These are phyloP conservation scores for Chrysochromulina tobinii DNA, from an alignment of 78 protist genomes.

Conservation along the genomic window DNA sequence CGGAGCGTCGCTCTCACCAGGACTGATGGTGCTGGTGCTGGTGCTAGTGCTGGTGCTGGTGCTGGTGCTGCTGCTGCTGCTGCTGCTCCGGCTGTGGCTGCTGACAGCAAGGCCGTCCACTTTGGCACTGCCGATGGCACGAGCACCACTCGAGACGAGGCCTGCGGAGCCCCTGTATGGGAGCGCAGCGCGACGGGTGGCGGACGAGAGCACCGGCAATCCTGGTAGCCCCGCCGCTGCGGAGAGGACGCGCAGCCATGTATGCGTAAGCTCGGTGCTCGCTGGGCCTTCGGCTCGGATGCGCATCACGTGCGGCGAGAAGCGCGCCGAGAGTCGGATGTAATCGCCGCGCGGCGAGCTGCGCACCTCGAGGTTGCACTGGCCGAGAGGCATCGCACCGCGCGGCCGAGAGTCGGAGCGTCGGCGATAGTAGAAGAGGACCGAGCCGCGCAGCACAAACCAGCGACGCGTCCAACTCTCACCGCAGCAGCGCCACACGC, in stretches of 20 bases:
- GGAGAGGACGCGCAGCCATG: too few species aligned
- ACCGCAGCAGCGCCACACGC: constrained; percentile 18
- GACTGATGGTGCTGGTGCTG: too few species aligned
- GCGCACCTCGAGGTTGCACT: background rate
- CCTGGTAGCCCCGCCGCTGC: background rate
- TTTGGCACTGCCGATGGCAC: background rate
- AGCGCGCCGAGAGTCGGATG: background rate
- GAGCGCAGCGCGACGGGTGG: too few species aligned
- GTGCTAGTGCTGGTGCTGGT: background rate
- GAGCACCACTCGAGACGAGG: too few species aligned
- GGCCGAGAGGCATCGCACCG: background rate
- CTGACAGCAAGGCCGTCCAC: background rate
- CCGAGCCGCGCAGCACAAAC: background rate
- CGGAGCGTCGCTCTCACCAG: too few species aligned
- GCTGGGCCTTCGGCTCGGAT: background rate
- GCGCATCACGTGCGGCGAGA: background rate
- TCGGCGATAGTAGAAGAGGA: background rate
- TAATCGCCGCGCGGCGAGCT: background rate
- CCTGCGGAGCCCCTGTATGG: too few species aligned
- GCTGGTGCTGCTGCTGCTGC: background rate
- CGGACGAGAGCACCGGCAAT: background rate
- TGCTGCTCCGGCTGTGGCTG: background rate
- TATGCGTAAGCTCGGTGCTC: background rate
- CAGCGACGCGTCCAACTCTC: background rate
- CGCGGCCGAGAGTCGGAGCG: background rate